These are phyloP conservation scores for Vanderwaltozyma tropicalis DNA, from an alignment of 805 yeast genomes.

Conservation along the genomic window DNA sequence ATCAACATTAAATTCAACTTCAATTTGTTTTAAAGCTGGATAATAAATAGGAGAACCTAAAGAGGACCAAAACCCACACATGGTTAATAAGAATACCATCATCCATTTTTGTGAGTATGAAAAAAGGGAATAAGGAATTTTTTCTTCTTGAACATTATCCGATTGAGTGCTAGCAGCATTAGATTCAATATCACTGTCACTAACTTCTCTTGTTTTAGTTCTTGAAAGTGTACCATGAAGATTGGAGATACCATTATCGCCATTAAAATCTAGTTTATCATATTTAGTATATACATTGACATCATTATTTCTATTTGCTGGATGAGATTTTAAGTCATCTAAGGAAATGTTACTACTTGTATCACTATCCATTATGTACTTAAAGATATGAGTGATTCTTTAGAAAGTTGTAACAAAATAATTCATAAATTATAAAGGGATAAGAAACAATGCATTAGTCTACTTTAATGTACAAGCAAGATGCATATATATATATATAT, in stretches of 20 bases:
- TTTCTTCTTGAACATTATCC: constrained; percentile 3
- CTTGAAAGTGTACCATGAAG: constrained; percentile 12
- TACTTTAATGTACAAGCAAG: too few relatives aligned
- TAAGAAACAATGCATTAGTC: too few relatives aligned
- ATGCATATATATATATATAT: too few relatives aligned
- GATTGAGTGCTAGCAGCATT: constrained; percentile 1
- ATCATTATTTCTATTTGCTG: too few relatives aligned
- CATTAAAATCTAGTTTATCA: neutral
- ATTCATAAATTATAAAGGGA: too few relatives aligned
- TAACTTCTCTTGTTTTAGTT: constrained; percentile 16
- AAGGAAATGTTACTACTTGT: neutral
- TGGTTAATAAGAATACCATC: constrained; percentile 24
- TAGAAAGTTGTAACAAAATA: too few relatives aligned
- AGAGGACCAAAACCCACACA: constrained; percentile 52
- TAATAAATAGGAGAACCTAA: constrained; percentile 70
- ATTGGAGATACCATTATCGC: constrained; percentile 1
- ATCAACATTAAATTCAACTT: constrained; percentile 41
- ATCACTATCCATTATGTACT: neutral
- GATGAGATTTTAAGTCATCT: neutral
- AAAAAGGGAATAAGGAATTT: constrained; percentile 19
- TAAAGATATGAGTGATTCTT: too few relatives aligned
- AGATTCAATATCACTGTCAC: constrained; percentile 2
- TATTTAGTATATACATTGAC: too few relatives aligned
- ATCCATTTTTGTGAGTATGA: constrained; percentile 21
- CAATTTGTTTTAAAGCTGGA: constrained; percentile 60